Percentiles rank a stretch among this genome's conserved stretches.
These are phyloP conservation scores for Pseudogymnoascus sp. DNA, from an alignment of 2,329 filamentous ascomycete species.

Conservation along the genomic window DNA sequence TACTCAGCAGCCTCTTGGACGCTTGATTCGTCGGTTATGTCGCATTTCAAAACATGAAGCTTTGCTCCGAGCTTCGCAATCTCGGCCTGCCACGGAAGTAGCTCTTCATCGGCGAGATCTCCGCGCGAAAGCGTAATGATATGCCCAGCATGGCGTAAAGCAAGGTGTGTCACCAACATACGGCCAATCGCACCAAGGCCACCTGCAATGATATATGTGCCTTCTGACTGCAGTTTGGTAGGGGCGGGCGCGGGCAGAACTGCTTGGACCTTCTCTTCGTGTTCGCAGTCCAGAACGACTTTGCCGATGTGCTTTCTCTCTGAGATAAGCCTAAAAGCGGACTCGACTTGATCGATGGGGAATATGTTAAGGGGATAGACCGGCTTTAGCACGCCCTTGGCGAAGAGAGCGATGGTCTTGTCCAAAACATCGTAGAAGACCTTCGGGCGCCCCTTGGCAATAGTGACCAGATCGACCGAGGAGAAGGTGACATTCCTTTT, in stretches of 20 bases:
- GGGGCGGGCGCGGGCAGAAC: background rate
- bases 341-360: background rate
- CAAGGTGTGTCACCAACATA: background rate
- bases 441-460: slow-evolving; percentile 14
- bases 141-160: background rate
- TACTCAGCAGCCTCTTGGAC: background rate
- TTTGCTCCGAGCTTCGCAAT: background rate
- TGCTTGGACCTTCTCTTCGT: background rate
- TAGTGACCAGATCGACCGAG: slow-evolving; percentile 23
- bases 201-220: slow-evolving; percentile 24
- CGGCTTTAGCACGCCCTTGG: background rate
- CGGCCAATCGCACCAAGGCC: slow-evolving; percentile 22
- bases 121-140: background rate
- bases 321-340: background rate
- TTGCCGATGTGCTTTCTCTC: slow-evolving; percentile 2
- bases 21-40: background rate
- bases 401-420: background rate
- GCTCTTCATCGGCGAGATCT: background rate
- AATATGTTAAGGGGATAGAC: background rate
- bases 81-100: slow-evolving; percentile 13
- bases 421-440: background rate
- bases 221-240: slow-evolving; percentile 18
- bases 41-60: background rate
- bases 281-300: background rate
- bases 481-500: slow-evolving; percentile 7